A percentile compares a stretch with the other conserved stretches of the same genome.
These are phyloP conservation scores for Elsinoe australis DNA, from an alignment of 2,329 filamentous ascomycete species.

Conservation along the genomic window DNA sequence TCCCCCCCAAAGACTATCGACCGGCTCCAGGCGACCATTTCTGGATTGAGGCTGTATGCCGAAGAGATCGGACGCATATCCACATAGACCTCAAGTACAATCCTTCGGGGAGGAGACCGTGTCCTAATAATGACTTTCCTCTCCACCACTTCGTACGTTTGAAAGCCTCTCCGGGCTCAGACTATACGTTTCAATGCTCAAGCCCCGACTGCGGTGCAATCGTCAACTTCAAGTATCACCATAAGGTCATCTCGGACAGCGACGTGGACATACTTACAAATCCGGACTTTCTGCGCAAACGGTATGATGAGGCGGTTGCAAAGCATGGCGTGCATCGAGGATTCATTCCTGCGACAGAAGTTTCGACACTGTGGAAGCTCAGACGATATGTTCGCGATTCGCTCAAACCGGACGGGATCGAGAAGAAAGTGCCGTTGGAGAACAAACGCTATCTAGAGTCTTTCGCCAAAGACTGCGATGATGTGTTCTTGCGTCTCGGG, in stretches of 20 bases:
- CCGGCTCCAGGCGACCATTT: constrained; percentile 39
- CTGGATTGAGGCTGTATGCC: constrained; percentile 54
- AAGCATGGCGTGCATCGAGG: constrained; percentile 49
- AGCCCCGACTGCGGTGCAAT: constrained; percentile 48
- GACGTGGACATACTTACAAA: constrained; percentile 49
- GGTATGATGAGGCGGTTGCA: constrained; percentile 47
- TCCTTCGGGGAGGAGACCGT: constrained; percentile 32
- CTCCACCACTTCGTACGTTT: constrained; percentile 51
- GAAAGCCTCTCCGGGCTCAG: constrained; percentile 29
- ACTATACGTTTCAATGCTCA: constrained; percentile 51
- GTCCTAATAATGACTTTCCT: constrained; percentile 44
- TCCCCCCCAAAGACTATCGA: constrained; percentile 38
- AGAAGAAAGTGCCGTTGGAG: constrained; percentile 48
- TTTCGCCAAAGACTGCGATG: constrained; percentile 55
- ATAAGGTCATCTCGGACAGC: constrained; percentile 44
- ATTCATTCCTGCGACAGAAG: constrained; percentile 43
- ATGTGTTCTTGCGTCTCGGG: constrained; percentile 50
- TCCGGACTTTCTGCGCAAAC: constrained; percentile 42
- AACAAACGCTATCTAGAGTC: constrained; percentile 59
- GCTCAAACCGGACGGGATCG: constrained; percentile 42
- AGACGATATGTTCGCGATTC: constrained; percentile 55
- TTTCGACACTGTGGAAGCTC: constrained; percentile 51
- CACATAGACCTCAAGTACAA: constrained; percentile 50
- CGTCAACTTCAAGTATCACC: constrained; percentile 46
- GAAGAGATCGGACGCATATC: constrained; percentile 55